Base-by-base conservation (phyloP, 805 yeast species). In the Sugiyamaella americana region DNA sequence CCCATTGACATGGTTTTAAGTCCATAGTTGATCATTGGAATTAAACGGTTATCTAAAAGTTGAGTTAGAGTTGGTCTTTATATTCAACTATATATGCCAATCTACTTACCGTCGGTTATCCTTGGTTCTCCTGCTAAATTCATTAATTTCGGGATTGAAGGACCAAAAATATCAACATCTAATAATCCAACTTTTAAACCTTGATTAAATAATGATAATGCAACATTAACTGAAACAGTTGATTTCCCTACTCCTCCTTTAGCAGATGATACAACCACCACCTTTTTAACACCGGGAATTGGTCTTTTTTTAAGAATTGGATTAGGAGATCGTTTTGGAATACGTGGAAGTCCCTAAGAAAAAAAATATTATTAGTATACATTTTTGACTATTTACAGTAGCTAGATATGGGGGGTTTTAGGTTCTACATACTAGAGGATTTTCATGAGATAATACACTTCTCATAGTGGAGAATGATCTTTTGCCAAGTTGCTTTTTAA, bases 1-100 rank as follows among this genome's bases (percentile, higher is more conserved):
- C 95, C 95, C 94, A 87, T 87, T 0, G 94, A 85, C 95, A 87
- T 87, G 4, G 88, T 76, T 53, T 83, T 80, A 2, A 87, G 60
- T 0, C 95, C 95, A 53, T 80, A 84, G 59, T 84, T 86, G 8
- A 71, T 61, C 54, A 85, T 62, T 0, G 95, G 95, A 0, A 80
- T 58, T 2, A 86, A 66, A 53, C 74, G 73, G 0, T 87, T 86
- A 1, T 55, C 53, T 44, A 17, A 5, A 13, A n/a, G 22, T 35
- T 22, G 22, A 37, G 22, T 35, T 22, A 23, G 26, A 11, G 8
- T 13, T 20, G 21, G 4, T 19, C 6, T 21, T 57, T 59, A 19
- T 5, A 52, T 43, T 37, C 30, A 26, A 32, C 17, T 23, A 32
- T 26, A 13, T 8, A 8, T 13, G 13, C 32, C 8, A 8, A 8